A percentile compares a stretch with the other conserved stretches of the same genome.
These are phyloP conservation scores for Neurospora sp. DNA, from an alignment of 495 filamentous ascomycete species.

Conservation along the genomic window DNA sequence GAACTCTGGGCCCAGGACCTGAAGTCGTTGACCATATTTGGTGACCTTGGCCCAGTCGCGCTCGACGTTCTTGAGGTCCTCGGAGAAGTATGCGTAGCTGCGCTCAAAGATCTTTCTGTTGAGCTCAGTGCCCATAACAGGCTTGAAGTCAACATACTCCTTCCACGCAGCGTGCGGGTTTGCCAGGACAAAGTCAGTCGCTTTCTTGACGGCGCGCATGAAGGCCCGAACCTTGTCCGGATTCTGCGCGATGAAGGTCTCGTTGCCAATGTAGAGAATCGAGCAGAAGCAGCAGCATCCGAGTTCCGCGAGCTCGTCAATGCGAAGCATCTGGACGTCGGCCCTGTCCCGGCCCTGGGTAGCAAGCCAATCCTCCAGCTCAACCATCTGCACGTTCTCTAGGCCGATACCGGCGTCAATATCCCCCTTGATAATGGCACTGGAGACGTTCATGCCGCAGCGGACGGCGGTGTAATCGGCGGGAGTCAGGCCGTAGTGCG, in stretches of 20 bases:
- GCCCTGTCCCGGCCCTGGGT: conserved; percentile 46
- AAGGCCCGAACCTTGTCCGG: conserved; percentile 50
- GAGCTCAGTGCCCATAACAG: conserved; percentile 51
- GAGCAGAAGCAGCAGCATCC: conserved; percentile 71
- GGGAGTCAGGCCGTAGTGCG: conserved; percentile 60
- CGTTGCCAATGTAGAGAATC: conserved; percentile 60
- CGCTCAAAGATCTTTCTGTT: conserved; percentile 67
- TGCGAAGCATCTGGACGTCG: conserved; percentile 62
- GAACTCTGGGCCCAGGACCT: conserved; percentile 47
- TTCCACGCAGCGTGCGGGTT: conserved; percentile 47
- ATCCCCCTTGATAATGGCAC: conserved; percentile 50
- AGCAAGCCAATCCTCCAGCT: conserved; percentile 59
- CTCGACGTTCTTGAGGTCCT: conserved; percentile 58
- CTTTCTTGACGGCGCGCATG: conserved; percentile 57
- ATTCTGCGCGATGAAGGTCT: conserved; percentile 51
- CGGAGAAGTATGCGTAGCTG: conserved; percentile 60
- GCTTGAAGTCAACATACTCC: conserved; percentile 59
- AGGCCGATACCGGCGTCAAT: conserved; percentile 64
- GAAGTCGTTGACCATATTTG: conserved; percentile 55
- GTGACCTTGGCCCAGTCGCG: conserved; percentile 65
- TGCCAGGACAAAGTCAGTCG: conserved; percentile 55
- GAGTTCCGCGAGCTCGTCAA: conserved; percentile 60
- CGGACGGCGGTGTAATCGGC: conserved; percentile 61
- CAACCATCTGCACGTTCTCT: conserved; percentile 67
- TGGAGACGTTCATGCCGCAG: conserved; percentile 37